phyloP scores from a whole-genome alignment of 495 filamentous ascomycete genomes.

The Tuber melanosporum region DNA sequence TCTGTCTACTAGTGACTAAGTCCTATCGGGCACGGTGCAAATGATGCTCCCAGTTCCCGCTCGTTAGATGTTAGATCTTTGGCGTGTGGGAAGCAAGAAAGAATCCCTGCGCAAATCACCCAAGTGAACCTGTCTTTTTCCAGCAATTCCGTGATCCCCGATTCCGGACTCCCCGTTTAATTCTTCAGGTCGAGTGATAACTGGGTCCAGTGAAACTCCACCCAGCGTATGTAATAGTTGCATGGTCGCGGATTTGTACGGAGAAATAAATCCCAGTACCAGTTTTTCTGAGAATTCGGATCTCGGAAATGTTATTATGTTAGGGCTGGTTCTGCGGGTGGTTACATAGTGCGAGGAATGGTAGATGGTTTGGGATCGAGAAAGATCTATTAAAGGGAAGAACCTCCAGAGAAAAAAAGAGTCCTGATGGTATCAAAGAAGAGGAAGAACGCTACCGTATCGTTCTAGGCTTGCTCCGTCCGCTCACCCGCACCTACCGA shows the following conservation, averaged over 20 bases:
- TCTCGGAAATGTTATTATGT: not conserved
- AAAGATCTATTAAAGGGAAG: not conserved
- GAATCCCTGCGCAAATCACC: not conserved
- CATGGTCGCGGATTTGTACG: not conserved
- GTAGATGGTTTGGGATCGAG: not conserved
- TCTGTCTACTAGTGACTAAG: not conserved
- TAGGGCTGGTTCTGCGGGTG: not conserved
- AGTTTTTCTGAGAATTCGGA: not conserved
- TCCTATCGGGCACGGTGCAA: not conserved
- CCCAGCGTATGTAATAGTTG: not conserved
- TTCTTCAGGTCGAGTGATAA: not conserved
- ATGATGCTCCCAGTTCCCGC: not conserved
- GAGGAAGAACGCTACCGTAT: not conserved
- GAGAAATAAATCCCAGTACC: not conserved
- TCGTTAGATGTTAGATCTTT: not conserved
- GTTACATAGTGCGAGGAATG: not conserved
- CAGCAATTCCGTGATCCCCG: conserved; percentile 1
- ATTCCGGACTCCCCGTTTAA: not conserved
- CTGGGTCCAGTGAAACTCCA: not conserved
- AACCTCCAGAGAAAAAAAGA: not conserved
- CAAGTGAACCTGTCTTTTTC: not conserved
- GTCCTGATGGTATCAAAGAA: not conserved
- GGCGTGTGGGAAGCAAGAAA: not conserved
- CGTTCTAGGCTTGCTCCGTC: not conserved
- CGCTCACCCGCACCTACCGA: not conserved